Evolutionary conservation across 1,284 basidiomycete genomes (phyloP).

Genomic region (Pseudozyma sp.): DNA sequence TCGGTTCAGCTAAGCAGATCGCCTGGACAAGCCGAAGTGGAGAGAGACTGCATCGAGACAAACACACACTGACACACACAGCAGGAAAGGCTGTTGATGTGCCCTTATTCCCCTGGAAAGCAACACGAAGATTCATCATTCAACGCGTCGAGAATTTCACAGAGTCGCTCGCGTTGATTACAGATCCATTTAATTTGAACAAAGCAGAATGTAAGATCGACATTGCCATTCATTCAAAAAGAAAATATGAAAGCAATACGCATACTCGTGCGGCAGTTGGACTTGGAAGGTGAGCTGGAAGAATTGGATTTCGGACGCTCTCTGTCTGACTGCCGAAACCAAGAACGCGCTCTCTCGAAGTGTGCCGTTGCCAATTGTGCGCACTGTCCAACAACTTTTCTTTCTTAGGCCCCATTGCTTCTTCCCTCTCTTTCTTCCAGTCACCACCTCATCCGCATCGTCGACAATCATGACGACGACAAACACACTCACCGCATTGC

Average conservation of each 20-base stretch:
- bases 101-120: neutral
- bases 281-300: conserved; percentile 36
- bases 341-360: too few relatives aligned
- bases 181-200: neutral
- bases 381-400: conserved; percentile 33
- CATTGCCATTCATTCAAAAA: neutral
- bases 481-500: neutral
- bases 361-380: conserved; percentile 5
- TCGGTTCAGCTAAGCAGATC: too few relatives aligned
- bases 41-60: too few relatives aligned
- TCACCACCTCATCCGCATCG: neutral
- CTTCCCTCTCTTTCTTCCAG: neutral
- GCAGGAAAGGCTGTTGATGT: conserved; percentile 1
- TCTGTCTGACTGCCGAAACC: neutral
- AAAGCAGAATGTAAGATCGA: neutral
- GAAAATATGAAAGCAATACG: too few relatives aligned
- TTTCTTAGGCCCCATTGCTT: neutral
- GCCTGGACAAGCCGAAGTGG: too few relatives aligned
- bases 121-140: neutral
- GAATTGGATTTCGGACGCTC: conserved; percentile 8
- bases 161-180: conserved; percentile 31
- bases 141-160: conserved; percentile 25
- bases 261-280: conserved; percentile 21
- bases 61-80: too few relatives aligned
- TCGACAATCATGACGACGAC: conserved; percentile 5